Conservation (phyloP, 306 rosid species). For the Quercus ilex region DNA sequence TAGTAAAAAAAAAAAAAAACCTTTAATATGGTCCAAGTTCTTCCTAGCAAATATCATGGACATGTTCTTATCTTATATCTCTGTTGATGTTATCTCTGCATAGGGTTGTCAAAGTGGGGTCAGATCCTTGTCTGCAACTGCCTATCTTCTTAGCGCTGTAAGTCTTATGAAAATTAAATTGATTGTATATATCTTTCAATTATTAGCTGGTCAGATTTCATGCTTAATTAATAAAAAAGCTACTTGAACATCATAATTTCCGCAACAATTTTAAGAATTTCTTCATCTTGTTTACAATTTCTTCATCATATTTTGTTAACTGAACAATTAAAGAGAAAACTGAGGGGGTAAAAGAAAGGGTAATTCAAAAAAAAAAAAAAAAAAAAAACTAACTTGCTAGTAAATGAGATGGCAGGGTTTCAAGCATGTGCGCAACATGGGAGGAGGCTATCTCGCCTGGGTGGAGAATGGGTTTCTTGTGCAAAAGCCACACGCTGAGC, state of each 20-base stretch:
- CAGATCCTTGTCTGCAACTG: constrained; percentile 62
- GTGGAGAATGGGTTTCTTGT: constrained; percentile 47
- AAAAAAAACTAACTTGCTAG: background rate
- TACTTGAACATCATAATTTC: background rate
- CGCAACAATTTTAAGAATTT: background rate
- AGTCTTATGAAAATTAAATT: constrained; percentile 22
- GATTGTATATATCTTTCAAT: background rate
- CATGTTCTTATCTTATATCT: background rate
- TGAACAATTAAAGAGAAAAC: too few species aligned
- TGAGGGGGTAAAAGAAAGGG: background rate
- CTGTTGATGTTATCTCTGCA: background rate
- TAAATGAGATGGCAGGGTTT: constrained; percentile 54
- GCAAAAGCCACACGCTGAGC: background rate
- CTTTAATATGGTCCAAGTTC: too few species aligned
- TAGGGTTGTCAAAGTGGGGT: constrained; percentile 87
- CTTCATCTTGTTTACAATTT: background rate
- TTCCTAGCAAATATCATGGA: background rate
- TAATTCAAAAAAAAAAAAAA: too few species aligned
- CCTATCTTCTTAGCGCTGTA: constrained; percentile 59
- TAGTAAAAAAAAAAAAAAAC: too few species aligned
- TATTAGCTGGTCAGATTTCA: background rate
- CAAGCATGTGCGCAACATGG: constrained; percentile 61
- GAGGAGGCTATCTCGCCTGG: constrained; percentile 81
- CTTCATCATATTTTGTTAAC: background rate
- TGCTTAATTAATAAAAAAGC: background rate